Evolutionary conservation across 441 rosid species (phyloP).

Genomic region (Manihot esculenta): DNA sequence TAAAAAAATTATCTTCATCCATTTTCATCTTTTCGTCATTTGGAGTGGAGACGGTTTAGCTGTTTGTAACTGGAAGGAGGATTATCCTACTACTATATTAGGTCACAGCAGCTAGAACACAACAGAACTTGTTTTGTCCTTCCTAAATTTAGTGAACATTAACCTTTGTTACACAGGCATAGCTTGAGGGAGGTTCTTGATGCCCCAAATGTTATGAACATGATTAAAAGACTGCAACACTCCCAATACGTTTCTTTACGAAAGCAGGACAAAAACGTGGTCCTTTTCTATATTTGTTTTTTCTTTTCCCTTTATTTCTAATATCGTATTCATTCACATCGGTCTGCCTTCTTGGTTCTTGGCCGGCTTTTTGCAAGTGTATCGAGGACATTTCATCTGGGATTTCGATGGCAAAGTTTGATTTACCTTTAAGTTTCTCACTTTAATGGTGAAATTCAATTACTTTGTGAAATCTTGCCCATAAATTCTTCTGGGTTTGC

Average conservation of each 20-base stretch:
- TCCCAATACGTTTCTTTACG: too few relatives aligned
- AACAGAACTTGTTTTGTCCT: background rate
- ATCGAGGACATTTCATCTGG: background rate
- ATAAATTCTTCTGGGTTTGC: conserved; percentile 12
- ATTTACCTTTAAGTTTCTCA: background rate
- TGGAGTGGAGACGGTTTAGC: background rate
- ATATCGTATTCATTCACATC: background rate
- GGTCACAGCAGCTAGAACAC: background rate
- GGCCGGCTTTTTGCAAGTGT: background rate
- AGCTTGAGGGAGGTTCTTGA: conserved; percentile 82
- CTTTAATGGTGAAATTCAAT: background rate
- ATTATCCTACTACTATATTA: background rate
- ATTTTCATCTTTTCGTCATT: background rate
- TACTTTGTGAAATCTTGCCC: background rate
- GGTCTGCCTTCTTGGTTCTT: background rate
- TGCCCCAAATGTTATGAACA: conserved; percentile 83
- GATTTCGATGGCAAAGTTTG: background rate
- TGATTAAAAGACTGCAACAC: conserved; percentile 44
- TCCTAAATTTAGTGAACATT: background rate
- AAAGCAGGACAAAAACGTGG: conserved; percentile 4
- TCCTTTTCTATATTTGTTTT: background rate
- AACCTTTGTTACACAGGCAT: conserved; percentile 57
- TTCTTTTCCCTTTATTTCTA: background rate
- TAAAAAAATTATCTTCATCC: too few relatives aligned
- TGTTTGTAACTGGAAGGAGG: background rate